A percentile compares a stretch with the other conserved stretches of the same genome.
phyloP scores from a whole-genome alignment of 129 eudicot genomes.

The Ambrosia trifida region DNA sequence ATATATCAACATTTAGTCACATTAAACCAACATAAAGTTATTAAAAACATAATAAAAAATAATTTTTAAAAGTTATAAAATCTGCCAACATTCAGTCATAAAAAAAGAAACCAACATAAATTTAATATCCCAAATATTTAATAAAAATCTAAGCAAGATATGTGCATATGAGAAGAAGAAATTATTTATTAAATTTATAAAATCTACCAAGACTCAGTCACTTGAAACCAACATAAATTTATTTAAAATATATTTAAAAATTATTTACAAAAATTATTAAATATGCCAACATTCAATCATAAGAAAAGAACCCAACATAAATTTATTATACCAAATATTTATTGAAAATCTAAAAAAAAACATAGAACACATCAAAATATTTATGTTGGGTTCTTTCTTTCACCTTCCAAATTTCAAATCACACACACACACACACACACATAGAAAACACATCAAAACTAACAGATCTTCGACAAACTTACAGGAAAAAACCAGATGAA shows the following conservation, averaged over 20 bases:
- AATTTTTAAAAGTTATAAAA: slow-evolving; percentile 8
- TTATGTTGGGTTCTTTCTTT: too few species aligned
- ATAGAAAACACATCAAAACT: too few species aligned
- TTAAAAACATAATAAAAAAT: too few species aligned
- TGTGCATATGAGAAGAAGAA: background rate
- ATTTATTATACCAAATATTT: background rate
- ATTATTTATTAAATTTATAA: slow-evolving; percentile 9
- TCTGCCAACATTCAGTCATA: slow-evolving; percentile 18
- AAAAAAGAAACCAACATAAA: too few species aligned
- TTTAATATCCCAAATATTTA: too few species aligned
- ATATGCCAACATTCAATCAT: slow-evolving; percentile 14
- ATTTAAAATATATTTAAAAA: too few species aligned
- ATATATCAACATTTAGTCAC: slow-evolving; percentile 15
- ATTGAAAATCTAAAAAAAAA: background rate
- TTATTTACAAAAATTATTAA: background rate
- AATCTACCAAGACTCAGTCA: slow-evolving; percentile 17
- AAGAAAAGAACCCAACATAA: background rate
- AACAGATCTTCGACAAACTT: too few species aligned
- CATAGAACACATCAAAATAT: too few species aligned
- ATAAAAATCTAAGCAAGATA: background rate
- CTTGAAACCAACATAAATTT: slow-evolving; percentile 5
- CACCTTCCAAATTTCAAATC: too few species aligned
- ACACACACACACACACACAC: too few species aligned
- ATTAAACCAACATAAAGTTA: slow-evolving; percentile 4
- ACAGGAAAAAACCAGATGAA: too few species aligned